Evolutionary conservation across 192 early-diverging fungal genomes (phyloP).

Genomic region (Coemansia sp.): DNA sequence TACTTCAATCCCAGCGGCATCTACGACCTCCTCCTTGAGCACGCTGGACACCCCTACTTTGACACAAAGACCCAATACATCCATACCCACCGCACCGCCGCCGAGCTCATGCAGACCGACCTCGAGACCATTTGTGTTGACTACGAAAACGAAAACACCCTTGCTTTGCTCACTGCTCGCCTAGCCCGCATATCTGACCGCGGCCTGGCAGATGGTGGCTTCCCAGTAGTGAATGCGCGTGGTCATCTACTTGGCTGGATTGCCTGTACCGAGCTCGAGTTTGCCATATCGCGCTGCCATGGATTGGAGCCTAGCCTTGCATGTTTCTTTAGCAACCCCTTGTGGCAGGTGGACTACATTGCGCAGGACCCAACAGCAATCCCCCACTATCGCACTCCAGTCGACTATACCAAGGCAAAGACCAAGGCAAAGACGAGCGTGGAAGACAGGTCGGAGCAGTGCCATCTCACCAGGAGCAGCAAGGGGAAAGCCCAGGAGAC

Average conservation of each 20-base stretch:
- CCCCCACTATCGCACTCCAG: constrained; percentile 33
- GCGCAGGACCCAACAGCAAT: constrained; percentile 32
- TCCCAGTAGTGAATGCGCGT: constrained; percentile 62
- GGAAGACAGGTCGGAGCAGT: not conserved
- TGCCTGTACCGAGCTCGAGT: constrained; percentile 74
- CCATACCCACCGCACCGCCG: constrained; percentile 57
- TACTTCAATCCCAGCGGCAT: constrained; percentile 65
- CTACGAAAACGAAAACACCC: constrained; percentile 57
- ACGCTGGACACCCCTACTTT: constrained; percentile 72
- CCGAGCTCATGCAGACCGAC: constrained; percentile 64
- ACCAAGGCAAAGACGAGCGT: not conserved
- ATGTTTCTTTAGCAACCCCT: constrained; percentile 58
- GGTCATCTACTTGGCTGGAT: constrained; percentile 75
- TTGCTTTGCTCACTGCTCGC: constrained; percentile 57
- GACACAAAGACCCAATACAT: constrained; percentile 74
- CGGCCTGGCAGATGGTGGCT: constrained; percentile 71
- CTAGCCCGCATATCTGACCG: constrained; percentile 56
- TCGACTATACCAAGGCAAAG: constrained; percentile 15
- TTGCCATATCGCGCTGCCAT: constrained; percentile 60
- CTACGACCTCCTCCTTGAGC: constrained; percentile 71
- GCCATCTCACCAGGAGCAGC: not conserved
- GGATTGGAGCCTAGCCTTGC: constrained; percentile 32
- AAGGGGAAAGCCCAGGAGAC: not conserved
- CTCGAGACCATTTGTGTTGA: constrained; percentile 68
- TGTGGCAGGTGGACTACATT: constrained; percentile 50